Percentiles rank a stretch among this genome's conserved stretches.
These are phyloP conservation scores for Xylariaceae sp. DNA, from an alignment of 2,329 filamentous ascomycete species.

Conservation along the genomic window DNA sequence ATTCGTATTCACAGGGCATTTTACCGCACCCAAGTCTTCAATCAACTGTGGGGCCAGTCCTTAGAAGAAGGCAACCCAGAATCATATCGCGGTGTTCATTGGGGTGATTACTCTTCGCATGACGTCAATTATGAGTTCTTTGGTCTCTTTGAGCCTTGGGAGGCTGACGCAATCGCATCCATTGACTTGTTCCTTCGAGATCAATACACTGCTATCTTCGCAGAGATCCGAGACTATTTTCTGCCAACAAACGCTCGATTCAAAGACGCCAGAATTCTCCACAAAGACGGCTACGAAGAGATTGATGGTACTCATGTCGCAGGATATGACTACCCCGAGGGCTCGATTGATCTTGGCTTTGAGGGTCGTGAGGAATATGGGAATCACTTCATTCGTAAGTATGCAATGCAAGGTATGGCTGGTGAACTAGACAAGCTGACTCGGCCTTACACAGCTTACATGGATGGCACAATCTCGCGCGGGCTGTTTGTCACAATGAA, in stretches of 20 bases:
- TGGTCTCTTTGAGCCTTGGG: constrained; percentile 1
- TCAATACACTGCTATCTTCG: background rate
- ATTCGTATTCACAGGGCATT: constrained; percentile 20
- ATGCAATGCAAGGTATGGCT: background rate
- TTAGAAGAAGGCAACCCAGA: too few relatives aligned
- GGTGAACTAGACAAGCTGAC: too few relatives aligned
- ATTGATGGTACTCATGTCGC: too few relatives aligned
- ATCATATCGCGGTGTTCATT: constrained; percentile 2
- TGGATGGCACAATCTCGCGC: background rate
- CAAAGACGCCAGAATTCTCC: background rate
- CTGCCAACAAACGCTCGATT: background rate
- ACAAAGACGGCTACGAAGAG: too few relatives aligned
- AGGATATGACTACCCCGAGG: background rate
- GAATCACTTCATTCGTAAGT: background rate
- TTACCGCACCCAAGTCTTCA: constrained; percentile 21
- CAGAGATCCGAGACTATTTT: background rate
- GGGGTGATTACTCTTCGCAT: background rate
- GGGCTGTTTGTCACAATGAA: constrained; percentile 1
- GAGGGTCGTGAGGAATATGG: background rate
- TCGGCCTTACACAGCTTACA: background rate
- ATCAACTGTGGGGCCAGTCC: constrained; percentile 12
- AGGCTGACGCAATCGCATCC: constrained; percentile 1
- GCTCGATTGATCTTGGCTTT: background rate
- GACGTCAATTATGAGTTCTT: background rate
- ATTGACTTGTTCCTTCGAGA: background rate